A percentile compares a stretch with the other conserved stretches of the same genome.
phyloP scores from a whole-genome alignment of 176 grass and related monocot genomes.

The Pontederia crassipes region DNA sequence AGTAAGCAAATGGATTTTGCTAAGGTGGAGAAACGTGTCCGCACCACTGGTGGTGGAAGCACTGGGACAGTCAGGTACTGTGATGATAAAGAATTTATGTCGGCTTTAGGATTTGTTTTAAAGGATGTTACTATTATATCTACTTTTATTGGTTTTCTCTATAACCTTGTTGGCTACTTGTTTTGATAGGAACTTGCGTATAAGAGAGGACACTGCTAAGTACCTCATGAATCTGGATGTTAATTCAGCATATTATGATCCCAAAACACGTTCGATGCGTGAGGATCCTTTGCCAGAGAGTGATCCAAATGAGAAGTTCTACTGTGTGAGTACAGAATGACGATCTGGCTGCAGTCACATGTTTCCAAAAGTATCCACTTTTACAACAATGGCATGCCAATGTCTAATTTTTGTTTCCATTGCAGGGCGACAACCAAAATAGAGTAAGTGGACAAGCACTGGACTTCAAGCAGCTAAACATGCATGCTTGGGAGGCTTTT shows the following conservation, averaged over 20 bases:
- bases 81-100: neutral
- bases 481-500: slow-evolving; percentile 88
- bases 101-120: neutral
- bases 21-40: slow-evolving; percentile 94
- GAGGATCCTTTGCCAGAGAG: slow-evolving; percentile 87
- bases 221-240: slow-evolving; percentile 93
- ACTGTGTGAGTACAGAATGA: slow-evolving; percentile 36
- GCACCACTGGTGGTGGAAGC: slow-evolving; percentile 94
- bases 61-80: slow-evolving; percentile 86
- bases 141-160: neutral
- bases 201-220: slow-evolving; percentile 93
- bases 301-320: slow-evolving; percentile 98
- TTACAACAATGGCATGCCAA: too few relatives aligned
- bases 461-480: slow-evolving; percentile 86
- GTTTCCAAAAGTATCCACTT: too few relatives aligned
- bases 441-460: slow-evolving; percentile 81
- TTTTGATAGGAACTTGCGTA: slow-evolving; percentile 75
- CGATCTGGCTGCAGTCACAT: neutral
- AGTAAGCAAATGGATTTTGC: slow-evolving; percentile 96
- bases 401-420: neutral
- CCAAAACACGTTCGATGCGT: slow-evolving; percentile 92
- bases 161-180: neutral
- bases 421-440: slow-evolving; percentile 96
- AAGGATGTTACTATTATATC: neutral
- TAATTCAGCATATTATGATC: slow-evolving; percentile 96